phyloP scores from a whole-genome alignment of 805 yeast genomes.

The Ogataea siamensis region DNA sequence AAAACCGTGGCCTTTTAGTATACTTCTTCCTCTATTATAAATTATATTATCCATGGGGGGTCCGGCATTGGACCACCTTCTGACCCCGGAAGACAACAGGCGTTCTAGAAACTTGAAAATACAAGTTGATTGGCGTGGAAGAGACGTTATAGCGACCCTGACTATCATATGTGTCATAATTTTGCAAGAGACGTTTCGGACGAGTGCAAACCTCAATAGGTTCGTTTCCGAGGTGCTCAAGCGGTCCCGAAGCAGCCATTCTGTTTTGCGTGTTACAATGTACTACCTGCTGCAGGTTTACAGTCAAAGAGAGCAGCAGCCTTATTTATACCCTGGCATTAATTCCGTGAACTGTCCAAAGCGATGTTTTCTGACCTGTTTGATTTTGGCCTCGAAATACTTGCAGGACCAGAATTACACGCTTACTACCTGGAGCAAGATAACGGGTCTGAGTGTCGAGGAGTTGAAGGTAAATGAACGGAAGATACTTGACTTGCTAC shows the following conservation, averaged over 20 bases:
- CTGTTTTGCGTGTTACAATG: slow-evolving; percentile 64
- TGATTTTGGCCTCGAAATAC: slow-evolving; percentile 72
- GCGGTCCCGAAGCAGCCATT: slow-evolving; percentile 56
- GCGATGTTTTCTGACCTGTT: slow-evolving; percentile 61
- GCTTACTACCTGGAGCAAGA: slow-evolving; percentile 68
- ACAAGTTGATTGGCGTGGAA: not conserved
- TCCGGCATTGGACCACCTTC: slow-evolving; percentile 8
- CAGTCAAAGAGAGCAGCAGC: slow-evolving; percentile 4
- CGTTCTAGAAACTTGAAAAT: not conserved
- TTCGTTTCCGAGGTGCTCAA: slow-evolving; percentile 43
- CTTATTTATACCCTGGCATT: not conserved
- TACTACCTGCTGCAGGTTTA: slow-evolving; percentile 51
- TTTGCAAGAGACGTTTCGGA: slow-evolving; percentile 7
- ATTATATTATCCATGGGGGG: slow-evolving; percentile 4
- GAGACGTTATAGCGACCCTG: slow-evolving; percentile 1
- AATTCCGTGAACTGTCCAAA: slow-evolving; percentile 49
- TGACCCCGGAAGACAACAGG: slow-evolving; percentile 6
- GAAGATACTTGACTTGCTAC: slow-evolving; percentile 48
- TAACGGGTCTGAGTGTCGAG: slow-evolving; percentile 57
- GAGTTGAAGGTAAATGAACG: slow-evolving; percentile 53
- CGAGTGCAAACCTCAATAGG: slow-evolving; percentile 8
- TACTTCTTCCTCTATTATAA: not conserved
- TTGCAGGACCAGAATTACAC: slow-evolving; percentile 70
- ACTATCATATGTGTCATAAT: slow-evolving; percentile 11
- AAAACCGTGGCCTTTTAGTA: slow-evolving; percentile 1